A percentile compares a stretch with the other conserved stretches of the same genome.
phyloP scores from a whole-genome alignment of 1,284 basidiomycete genomes.

The Ustilago hordei region DNA sequence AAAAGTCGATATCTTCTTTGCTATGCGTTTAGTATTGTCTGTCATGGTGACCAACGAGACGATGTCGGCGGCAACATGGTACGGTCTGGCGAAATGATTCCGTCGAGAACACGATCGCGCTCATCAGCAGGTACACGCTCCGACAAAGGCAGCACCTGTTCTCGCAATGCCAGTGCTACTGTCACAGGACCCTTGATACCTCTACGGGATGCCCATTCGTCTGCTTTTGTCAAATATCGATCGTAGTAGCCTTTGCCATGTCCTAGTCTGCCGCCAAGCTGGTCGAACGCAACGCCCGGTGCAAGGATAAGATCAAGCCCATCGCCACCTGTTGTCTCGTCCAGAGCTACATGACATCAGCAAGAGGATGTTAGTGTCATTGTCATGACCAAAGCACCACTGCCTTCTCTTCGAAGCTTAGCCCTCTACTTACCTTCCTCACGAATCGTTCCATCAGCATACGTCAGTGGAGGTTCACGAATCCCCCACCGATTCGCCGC shows the following conservation, averaged over 20 bases:
- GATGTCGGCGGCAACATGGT: conserved; percentile 35
- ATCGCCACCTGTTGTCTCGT: conserved; percentile 53
- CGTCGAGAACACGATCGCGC: conserved; percentile 65
- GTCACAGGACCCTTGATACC: conserved; percentile 39
- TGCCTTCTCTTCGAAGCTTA: too few relatives aligned
- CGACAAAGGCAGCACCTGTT: conserved; percentile 61
- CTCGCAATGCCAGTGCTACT: conserved; percentile 66
- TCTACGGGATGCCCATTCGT: conserved; percentile 42
- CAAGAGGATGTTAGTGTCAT: neutral
- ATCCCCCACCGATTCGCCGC: conserved; percentile 70
- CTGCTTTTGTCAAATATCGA: conserved; percentile 63
- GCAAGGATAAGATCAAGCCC: conserved; percentile 71
- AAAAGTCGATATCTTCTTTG: neutral
- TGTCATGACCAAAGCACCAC: neutral
- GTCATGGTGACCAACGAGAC: conserved; percentile 32
- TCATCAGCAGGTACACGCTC: conserved; percentile 66
- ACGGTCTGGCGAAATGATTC: conserved; percentile 61
- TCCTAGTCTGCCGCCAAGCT: conserved; percentile 67
- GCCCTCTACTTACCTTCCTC: conserved; percentile 39
- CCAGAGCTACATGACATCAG: conserved; percentile 52
- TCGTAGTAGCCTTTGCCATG: conserved; percentile 72
- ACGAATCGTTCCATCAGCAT: conserved; percentile 51
- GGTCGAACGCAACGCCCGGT: conserved; percentile 70
- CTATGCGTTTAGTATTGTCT: neutral
- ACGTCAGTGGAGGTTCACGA: conserved; percentile 65